Percentiles rank a stretch among this genome's conserved stretches.
These are phyloP conservation scores for Schwanniomyces vanrijiae DNA, from an alignment of 805 yeast species.

Conservation along the genomic window DNA sequence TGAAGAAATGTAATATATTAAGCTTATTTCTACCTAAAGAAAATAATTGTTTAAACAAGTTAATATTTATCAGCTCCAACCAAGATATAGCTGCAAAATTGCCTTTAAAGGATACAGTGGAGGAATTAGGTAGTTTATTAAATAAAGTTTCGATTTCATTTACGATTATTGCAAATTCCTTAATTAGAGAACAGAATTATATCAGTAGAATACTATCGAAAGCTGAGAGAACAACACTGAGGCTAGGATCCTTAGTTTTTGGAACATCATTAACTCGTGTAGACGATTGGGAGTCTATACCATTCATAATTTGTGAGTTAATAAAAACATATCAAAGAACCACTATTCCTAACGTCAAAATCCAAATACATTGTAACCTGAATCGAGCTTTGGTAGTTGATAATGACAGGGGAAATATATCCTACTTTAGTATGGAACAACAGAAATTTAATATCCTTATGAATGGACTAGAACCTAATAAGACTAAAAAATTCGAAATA, in stretches of 20 bases:
- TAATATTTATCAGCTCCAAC: constrained; percentile 15
- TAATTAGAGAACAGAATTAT: background rate
- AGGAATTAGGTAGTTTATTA: background rate
- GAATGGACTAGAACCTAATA: background rate
- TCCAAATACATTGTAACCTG: background rate
- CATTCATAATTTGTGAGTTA: background rate
- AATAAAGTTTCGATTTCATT: background rate
- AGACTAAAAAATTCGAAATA: background rate
- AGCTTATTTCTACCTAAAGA: constrained; percentile 21
- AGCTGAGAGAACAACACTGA: background rate
- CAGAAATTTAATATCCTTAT: background rate
- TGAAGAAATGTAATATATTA: constrained; percentile 28
- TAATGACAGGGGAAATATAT: background rate
- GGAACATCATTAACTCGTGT: background rate
- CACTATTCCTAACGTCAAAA: background rate
- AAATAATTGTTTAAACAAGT: constrained; percentile 8
- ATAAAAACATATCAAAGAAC: background rate
- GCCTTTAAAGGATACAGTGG: background rate
- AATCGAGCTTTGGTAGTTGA: background rate
- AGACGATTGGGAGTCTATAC: background rate
- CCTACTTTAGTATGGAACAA: background rate
- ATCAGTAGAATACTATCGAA: background rate
- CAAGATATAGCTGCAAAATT: background rate
- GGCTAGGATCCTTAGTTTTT: background rate
- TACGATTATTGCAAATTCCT: background rate